Base-by-base conservation (phyloP, 1,284 basidiomycete species). In the Chalciporus sp. region DNA sequence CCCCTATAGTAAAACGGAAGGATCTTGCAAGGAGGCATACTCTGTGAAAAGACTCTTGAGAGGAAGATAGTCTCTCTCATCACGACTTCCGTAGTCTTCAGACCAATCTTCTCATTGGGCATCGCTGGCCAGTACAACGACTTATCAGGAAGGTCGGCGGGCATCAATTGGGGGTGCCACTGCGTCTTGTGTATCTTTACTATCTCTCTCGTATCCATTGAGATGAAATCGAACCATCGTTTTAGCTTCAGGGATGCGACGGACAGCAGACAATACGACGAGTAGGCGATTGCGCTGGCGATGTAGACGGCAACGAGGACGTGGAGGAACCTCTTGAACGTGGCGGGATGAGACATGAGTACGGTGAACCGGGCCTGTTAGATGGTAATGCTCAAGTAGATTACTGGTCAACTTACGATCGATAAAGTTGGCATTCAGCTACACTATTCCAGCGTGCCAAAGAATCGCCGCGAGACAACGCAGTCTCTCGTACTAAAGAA, bases 1-100 rank as follows among this genome's bases (percentile, higher is more conserved):
- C 86, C 86, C 51, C 83, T 82, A 68, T 90, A 90, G 69, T 87
- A 93, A 73, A 86, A 94, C 0, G 92, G 92, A 17, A 90, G 78
- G 49, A 92, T 82, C 60, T 84, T 84, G 62, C 80, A 85, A 0
- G 90, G 89, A 40, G 82, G 80, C 78, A 88, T 81, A 14, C 83
- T 81, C 52, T 77, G 76, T 2, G 85, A 72, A 61, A 91, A 89
- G 2, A 84, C 82, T 61, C 88, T 89, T 16, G 85, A 86, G 8
- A 90, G 67, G 52, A 85, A 77, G 20, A 80, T 61, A 4, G 72
- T 70, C 60, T 79, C 77, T 49, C 72, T 68, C 58, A 78, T 70
- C 23, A 66, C 40, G 28, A 73, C 64, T 29, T 49, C 42, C 28
- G 67, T 45, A 16, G 52, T 58, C 60, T 26, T 8, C 26, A 39